Percentiles rank a stretch among this genome's conserved stretches.
Conservation (phyloP, 169 alveolate species). For the Plasmodium fragile region DNA sequence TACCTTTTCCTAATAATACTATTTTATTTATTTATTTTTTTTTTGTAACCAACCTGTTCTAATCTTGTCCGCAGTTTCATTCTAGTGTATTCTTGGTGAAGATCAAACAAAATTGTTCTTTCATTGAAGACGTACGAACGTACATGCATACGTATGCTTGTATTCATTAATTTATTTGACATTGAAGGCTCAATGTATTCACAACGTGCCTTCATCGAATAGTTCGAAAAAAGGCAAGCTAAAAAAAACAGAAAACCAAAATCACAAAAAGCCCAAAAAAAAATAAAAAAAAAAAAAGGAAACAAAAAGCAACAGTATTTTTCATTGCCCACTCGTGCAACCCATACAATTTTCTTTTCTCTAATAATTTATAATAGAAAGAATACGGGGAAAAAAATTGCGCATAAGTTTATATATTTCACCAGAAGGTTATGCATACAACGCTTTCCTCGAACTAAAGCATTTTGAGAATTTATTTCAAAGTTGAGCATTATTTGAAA, state of each 20-base stretch:
- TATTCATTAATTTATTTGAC: background rate
- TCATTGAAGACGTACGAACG: background rate
- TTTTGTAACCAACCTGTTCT: background rate
- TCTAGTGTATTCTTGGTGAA: background rate
- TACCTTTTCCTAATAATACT: background rate
- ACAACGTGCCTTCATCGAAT: background rate
- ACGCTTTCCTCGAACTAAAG: background rate
- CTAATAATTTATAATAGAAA: background rate
- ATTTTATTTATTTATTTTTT: background rate
- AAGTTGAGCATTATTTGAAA: background rate
- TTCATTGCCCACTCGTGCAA: background rate
- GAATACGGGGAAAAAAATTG: background rate
- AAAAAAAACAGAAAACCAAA: background rate
- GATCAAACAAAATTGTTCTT: conserved; percentile 5
- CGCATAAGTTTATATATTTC: background rate
- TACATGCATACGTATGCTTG: background rate
- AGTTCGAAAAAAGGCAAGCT: background rate
- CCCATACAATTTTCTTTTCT: background rate
- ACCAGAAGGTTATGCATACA: background rate
- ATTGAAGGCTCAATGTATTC: background rate
- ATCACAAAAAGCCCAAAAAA: background rate
- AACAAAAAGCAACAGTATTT: background rate
- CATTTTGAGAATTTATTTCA: background rate
- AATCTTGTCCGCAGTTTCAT: background rate
- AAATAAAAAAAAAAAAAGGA: background rate